Conservation (phyloP, 202 grass and related monocot genomes). For the Zizania palustris region DNA sequence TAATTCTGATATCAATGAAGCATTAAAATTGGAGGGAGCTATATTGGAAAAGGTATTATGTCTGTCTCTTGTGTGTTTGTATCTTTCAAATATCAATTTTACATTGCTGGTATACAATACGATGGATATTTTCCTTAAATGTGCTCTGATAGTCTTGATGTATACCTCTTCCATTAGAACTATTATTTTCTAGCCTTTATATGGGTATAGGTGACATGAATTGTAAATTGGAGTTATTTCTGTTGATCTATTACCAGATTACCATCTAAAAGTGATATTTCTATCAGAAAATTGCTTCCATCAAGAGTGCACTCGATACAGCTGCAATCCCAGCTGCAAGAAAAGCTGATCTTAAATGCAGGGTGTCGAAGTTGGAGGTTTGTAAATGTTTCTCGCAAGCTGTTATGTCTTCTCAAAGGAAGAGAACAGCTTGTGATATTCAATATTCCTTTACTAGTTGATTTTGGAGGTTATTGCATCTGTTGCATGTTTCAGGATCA, state of each 20-base stretch:
- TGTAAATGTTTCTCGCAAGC: constrained; percentile 22
- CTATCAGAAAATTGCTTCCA: constrained; percentile 82
- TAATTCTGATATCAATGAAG: constrained; percentile 63
- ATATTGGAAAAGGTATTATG: constrained; percentile 70
- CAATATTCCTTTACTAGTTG: neutral
- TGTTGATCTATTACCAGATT: constrained; percentile 17
- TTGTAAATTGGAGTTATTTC: constrained; percentile 28
- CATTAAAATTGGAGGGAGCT: constrained; percentile 63
- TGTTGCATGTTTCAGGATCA: constrained; percentile 57
- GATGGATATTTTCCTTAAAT: constrained; percentile 12
- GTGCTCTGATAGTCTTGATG: neutral
- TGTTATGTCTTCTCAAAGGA: neutral
- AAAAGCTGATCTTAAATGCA: constrained; percentile 92
- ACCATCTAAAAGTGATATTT: constrained; percentile 29
- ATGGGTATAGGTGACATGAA: constrained; percentile 23
- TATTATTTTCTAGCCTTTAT: neutral
- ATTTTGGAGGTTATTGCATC: constrained; percentile 21
- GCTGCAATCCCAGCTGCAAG: constrained; percentile 78
- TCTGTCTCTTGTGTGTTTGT: neutral
- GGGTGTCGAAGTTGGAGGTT: constrained; percentile 84
- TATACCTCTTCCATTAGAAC: neutral
- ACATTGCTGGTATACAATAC: constrained; percentile 13
- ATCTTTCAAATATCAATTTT: constrained; percentile 3
- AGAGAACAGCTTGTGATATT: neutral
- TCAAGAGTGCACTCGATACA: constrained; percentile 79